A percentile compares a stretch with the other conserved stretches of the same genome.
These are phyloP conservation scores for Pythium aquatile DNA, from an alignment of 352 stramenopile species.

Conservation along the genomic window DNA sequence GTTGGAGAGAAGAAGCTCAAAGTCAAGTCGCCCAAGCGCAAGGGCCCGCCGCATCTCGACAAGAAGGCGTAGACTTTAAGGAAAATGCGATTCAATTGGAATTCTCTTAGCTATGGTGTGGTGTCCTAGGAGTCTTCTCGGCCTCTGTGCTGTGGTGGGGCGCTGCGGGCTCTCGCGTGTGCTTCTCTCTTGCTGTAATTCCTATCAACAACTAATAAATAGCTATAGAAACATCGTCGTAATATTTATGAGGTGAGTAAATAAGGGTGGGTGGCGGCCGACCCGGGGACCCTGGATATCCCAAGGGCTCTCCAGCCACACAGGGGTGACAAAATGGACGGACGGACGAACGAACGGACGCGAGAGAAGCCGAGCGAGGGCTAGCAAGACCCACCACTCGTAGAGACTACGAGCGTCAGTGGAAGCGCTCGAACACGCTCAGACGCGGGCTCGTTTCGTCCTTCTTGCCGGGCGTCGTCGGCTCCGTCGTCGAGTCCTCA, in stretches of 20 bases:
- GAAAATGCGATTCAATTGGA: constrained; percentile 7
- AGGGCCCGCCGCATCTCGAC: constrained; percentile 44
- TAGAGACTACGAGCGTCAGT: constrained; percentile 36
- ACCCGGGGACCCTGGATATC: constrained; percentile 32
- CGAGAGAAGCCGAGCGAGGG: constrained; percentile 1
- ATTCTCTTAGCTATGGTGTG: constrained; percentile 9
- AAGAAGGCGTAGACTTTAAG: constrained; percentile 23
- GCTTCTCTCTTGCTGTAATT: constrained; percentile 17
- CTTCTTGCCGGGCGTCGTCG: constrained; percentile 39
- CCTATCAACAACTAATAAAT: constrained; percentile 31
- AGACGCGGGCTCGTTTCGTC: constrained; percentile 74
- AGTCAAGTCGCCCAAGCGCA: constrained; percentile 63
- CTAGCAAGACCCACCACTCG: constrained; percentile 8
- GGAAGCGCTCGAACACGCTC: constrained; percentile 84
- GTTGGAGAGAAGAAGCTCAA: constrained; percentile 72
- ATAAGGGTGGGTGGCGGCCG: constrained; percentile 59
- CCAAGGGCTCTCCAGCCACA: constrained; percentile 27
- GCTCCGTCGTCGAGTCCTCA: constrained; percentile 18
- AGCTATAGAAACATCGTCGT: constrained; percentile 45
- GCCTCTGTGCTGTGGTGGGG: constrained; percentile 1
- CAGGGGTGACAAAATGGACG: constrained; percentile 32
- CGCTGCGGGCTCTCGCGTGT: neutral
- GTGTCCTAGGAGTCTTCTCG: neutral
- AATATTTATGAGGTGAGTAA: constrained; percentile 87
- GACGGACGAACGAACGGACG: constrained; percentile 17